Conservation (phyloP, 352 stramenopile genomes). For the Stramenopiles sp. region DNA sequence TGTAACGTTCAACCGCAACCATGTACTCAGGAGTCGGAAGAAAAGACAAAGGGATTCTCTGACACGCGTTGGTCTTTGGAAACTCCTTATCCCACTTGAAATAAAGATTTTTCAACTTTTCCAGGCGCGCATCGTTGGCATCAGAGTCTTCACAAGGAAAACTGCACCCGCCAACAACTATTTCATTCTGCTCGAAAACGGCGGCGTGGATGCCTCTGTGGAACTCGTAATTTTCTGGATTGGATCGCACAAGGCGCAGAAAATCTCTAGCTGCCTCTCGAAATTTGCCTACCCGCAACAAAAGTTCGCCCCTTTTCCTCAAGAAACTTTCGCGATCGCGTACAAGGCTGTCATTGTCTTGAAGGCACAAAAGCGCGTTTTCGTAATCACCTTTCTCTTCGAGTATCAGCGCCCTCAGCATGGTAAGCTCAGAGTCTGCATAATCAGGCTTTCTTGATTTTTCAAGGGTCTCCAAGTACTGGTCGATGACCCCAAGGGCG, state of each 20-base stretch:
- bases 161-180: conserved; percentile 31
- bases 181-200: conserved; percentile 33
- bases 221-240: conserved; percentile 69
- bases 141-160: conserved; percentile 25
- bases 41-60: conserved; percentile 61
- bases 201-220: conserved; percentile 58
- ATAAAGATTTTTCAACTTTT: conserved; percentile 40
- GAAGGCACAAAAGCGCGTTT: conserved; percentile 55
- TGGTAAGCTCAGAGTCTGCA: conserved; percentile 82
- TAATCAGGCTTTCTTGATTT: conserved; percentile 35
- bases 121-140: conserved; percentile 29
- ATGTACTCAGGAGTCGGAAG: conserved; percentile 28
- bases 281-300: conserved; percentile 25
- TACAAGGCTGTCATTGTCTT: conserved; percentile 45
- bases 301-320: conserved; percentile 25
- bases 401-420: conserved; percentile 84
- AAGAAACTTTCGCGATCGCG: conserved; percentile 30
- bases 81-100: conserved; percentile 28
- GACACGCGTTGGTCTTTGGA: conserved; percentile 43
- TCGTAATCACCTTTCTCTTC: conserved; percentile 61
- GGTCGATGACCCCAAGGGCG: conserved; percentile 83
- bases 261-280: conserved; percentile 43
- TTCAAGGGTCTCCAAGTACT: conserved; percentile 71
- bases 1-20: conserved; percentile 28
- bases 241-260: conserved; percentile 48